phyloP scores from a whole-genome alignment of 208 protist species.

The Phytomonas sp. region DNA sequence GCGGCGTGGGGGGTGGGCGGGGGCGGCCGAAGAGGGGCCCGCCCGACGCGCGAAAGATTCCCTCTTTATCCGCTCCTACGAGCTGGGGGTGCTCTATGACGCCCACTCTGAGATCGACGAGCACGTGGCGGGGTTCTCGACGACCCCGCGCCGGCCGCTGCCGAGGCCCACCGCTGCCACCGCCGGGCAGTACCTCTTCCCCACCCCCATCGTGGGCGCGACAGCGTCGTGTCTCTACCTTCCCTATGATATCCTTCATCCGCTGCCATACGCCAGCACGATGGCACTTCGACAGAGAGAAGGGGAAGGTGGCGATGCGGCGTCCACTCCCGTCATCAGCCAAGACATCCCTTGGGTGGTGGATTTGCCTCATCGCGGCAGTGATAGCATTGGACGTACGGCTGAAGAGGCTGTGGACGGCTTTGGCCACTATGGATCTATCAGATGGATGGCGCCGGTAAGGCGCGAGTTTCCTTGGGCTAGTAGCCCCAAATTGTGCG shows the following conservation, averaged over 20 bases:
- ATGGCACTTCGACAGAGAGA: background rate
- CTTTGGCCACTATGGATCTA: slow-evolving; percentile 4
- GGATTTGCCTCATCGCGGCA: slow-evolving; percentile 62
- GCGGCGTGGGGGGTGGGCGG: slow-evolving; percentile 61
- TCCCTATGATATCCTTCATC: slow-evolving; percentile 53
- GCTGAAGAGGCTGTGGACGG: slow-evolving; percentile 23
- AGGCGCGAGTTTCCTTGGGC: background rate
- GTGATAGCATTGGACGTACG: slow-evolving; percentile 31
- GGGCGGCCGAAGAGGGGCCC: background rate
- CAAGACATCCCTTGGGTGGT: slow-evolving; percentile 71
- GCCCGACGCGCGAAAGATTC: background rate
- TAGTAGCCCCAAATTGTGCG: background rate
- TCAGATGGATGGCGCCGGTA: background rate
- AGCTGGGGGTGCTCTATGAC: slow-evolving; percentile 82
- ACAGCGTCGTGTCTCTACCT: slow-evolving; percentile 16
- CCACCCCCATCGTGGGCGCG: slow-evolving; percentile 10
- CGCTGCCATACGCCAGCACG: slow-evolving; percentile 59
- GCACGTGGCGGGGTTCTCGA: slow-evolving; percentile 17
- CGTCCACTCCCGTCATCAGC: slow-evolving; percentile 12
- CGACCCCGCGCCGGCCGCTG: slow-evolving; percentile 30
- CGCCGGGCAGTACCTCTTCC: slow-evolving; percentile 14
- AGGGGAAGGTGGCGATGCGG: background rate
- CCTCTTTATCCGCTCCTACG: slow-evolving; percentile 65
- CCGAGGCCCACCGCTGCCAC: slow-evolving; percentile 18
- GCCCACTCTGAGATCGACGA: slow-evolving; percentile 18